A percentile compares a stretch with the other conserved stretches of the same genome.
Conservation (phyloP, 2,329 filamentous ascomycete species). For the Beauveria australis region DNA sequence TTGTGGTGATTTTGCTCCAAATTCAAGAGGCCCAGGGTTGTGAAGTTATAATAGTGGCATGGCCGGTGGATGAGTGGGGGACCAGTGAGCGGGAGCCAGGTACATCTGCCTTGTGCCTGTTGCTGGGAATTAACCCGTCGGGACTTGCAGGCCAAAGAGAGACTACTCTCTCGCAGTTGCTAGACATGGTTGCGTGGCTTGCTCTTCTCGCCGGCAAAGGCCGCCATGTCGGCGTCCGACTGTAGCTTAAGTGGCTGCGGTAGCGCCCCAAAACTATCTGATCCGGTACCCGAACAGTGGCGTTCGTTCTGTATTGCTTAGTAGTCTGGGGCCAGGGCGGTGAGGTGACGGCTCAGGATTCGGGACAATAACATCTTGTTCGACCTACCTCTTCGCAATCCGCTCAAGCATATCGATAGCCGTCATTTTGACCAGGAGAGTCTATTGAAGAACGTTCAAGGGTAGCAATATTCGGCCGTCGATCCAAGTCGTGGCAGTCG, state of each 20-base stretch:
- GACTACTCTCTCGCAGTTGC: neutral
- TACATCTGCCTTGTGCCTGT: too few relatives aligned
- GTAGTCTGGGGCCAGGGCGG: too few relatives aligned
- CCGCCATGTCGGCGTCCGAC: too few relatives aligned
- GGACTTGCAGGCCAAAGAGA: neutral
- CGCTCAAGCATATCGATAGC: neutral
- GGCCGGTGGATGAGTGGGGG: neutral
- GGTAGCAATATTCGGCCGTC: neutral
- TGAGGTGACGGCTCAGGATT: neutral
- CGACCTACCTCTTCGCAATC: neutral
- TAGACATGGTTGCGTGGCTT: neutral
- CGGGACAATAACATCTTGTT: neutral
- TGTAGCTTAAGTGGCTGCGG: neutral
- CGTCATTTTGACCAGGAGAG: neutral
- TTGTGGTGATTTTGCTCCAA: neutral
- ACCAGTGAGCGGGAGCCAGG: too few relatives aligned
- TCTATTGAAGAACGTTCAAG: neutral
- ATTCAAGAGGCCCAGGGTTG: neutral
- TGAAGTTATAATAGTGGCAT: neutral
- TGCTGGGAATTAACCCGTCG: neutral
- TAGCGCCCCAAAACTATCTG: neutral
- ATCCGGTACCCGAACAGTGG: constrained; percentile 6
- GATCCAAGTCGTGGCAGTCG: neutral
- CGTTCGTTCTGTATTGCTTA: too few relatives aligned
- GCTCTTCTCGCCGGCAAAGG: neutral